Evolutionary conservation across 495 filamentous ascomycete species (phyloP), one percentile per base, ranked within the genome.

Genomic region (Tuber melanosporum): DNA sequence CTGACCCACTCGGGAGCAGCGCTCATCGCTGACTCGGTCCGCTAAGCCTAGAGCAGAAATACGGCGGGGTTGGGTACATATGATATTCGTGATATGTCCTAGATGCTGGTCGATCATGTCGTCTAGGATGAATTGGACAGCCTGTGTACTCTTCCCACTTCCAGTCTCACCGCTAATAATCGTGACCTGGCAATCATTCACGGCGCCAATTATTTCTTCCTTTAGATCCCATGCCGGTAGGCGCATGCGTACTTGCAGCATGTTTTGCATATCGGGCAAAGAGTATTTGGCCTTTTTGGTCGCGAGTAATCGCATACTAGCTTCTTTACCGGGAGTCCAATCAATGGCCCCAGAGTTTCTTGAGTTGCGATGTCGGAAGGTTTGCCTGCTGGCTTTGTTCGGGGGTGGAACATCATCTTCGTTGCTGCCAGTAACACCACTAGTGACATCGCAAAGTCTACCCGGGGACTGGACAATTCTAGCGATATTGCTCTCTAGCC

Each of bases 111-210:
- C 85, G 81, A 98, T 97, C 82, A 99, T 87, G 80, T 98, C 93
- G 81, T 99, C 95, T 10, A 99, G 87, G 39, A 99, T 87, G 84
- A 98, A 99, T 83, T 99, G 95, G 6, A 98, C 95, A 19, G 93
- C 93, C 84, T 99, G 95, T 1, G 95, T 99, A 74, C 94, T 97
- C 84, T 99, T 99, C 81, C 95, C 95, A 69, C 93, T 96, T 74
- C 95, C 95, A 10, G 95, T 99, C 85, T 98, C 95, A 79, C 95
- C 95, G 43, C 94, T 95, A 73, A 99, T 96, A 78, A 99, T 98
- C 6, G 92, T 95, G 36, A 98, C 93, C 84, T 97, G 94, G 82
- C 93, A 89, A 7, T 86, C 82, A 46, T 88, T 88, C 32, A 98
- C 91, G 4, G 92, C 90, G 19, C 87, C 81, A 42, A 98, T 87